Conservation (phyloP, 257 asterid genomes). For the Gynochthodes officinalis region DNA sequence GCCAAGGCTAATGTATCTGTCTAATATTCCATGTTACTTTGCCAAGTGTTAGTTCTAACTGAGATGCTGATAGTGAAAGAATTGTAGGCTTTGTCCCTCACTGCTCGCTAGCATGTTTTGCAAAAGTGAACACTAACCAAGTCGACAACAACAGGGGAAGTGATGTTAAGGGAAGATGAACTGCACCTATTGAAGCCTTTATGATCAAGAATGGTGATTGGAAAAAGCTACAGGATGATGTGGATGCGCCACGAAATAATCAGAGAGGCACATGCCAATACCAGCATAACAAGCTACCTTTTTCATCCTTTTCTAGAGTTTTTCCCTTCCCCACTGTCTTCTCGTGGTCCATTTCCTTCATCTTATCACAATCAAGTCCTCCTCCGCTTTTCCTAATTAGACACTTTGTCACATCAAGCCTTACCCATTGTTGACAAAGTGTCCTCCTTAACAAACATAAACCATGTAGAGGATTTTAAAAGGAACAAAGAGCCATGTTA, state of each 20-base stretch:
- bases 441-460: constrained; percentile 1
- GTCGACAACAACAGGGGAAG: constrained; percentile 5
- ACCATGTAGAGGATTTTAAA: constrained; percentile 12
- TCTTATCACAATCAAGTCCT: constrained; percentile 28
- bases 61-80: constrained; percentile 9
- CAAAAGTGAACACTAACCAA: constrained; percentile 14
- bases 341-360: constrained; percentile 36
- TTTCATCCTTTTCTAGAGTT: neutral
- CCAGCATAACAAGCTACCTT: constrained; percentile 21
- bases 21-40: neutral
- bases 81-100: neutral
- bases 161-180: constrained; percentile 26
- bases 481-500: neutral
- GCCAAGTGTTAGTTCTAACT: neutral
- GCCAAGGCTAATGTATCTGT: neutral
- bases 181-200: constrained; percentile 17
- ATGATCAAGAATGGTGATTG: neutral
- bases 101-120: neutral
- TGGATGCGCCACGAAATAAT: constrained; percentile 31
- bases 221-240: constrained; percentile 35
- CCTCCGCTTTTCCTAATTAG: constrained; percentile 16
- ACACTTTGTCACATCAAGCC: constrained; percentile 37
- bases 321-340: constrained; percentile 22
- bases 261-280: constrained; percentile 51
- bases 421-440: constrained; percentile 3